Evolutionary conservation across 805 yeast genomes (phyloP), one percentile per base, ranked within the genome.

Genomic region (Lachancea nothofagi): DNA sequence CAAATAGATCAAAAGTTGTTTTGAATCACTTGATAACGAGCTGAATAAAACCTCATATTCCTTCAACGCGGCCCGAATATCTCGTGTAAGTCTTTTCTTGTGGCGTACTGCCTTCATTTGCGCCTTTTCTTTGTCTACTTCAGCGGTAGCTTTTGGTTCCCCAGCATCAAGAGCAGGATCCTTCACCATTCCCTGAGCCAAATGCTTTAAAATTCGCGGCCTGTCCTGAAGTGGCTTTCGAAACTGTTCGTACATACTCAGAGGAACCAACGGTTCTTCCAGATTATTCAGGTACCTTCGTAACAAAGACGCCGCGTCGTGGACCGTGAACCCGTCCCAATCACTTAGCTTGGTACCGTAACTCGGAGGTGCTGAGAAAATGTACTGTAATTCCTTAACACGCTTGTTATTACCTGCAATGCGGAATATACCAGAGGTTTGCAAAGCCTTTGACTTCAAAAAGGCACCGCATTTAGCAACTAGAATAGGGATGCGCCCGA

Each of bases 381-480:
- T 70, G 27, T 75, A 72, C 59, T 93, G 97, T 27, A 93, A 69
- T 49, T 86, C 89, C 51, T 86, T 84, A 26, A 93, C 80, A 40
- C 98, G 72, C 55, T 87, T 83, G 22, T 86, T 79, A 12, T 95
- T 82, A 3, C 98, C 98, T 0, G 94, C 93, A 1, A 93, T 83
- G 43, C 98, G 70, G 59, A 93, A 93, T 3, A 93, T 85, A 5
- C 99, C 98, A 59, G 90, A 93, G 1, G 83, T 81, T 23, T 76
- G 75, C 23, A 87, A 67, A 2, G 83, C 95, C 47, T 85, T 77
- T 33, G 77, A 75, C 55, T 93, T 90, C 44, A 93, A 64, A 54
- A 65, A 89, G 0, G 84, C 80, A 1, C 97, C 97, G 65, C 98
- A 90, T 50, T 87, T 83, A 12, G 97, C 97, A n/a, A 93, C 94